phyloP scores from a whole-genome alignment of 208 protist species.

The Crithidia bombi region DNA sequence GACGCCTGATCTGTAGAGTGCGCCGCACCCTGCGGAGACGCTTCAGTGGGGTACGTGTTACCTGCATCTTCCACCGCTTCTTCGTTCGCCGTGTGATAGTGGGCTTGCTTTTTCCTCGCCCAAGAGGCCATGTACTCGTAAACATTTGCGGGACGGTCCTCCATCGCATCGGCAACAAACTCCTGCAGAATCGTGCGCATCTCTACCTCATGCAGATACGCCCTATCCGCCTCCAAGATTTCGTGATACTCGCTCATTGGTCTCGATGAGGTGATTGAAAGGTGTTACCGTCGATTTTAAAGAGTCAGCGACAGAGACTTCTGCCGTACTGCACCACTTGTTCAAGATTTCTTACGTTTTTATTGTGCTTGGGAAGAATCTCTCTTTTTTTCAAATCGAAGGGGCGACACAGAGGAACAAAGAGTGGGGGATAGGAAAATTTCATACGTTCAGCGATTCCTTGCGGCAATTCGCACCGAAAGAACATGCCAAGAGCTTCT shows the following conservation, averaged over 20 bases:
- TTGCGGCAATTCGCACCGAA: no score
- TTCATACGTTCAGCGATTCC: no score
- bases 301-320: no score
- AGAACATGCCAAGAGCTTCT: no score
- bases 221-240: conserved; percentile 35
- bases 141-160: conserved; percentile 49
- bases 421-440: no score
- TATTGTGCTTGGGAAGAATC: no score
- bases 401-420: no score
- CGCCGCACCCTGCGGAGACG: neutral
- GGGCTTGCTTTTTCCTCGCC: conserved; percentile 21
- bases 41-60: conserved; percentile 2
- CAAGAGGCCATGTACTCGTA: conserved; percentile 60
- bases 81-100: neutral
- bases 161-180: conserved; percentile 58
- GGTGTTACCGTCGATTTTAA: no score
- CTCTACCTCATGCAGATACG: conserved; percentile 59
- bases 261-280: no score
- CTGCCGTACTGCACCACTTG: no score
- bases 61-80: neutral
- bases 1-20: conserved; percentile 1
- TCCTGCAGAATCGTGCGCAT: conserved; percentile 56
- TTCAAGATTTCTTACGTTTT: no score
- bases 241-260: conserved; percentile 24
- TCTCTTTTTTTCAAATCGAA: no score